phyloP scores from a whole-genome alignment of 768 basidiomycete genomes.

The Boletus reticulatus region DNA sequence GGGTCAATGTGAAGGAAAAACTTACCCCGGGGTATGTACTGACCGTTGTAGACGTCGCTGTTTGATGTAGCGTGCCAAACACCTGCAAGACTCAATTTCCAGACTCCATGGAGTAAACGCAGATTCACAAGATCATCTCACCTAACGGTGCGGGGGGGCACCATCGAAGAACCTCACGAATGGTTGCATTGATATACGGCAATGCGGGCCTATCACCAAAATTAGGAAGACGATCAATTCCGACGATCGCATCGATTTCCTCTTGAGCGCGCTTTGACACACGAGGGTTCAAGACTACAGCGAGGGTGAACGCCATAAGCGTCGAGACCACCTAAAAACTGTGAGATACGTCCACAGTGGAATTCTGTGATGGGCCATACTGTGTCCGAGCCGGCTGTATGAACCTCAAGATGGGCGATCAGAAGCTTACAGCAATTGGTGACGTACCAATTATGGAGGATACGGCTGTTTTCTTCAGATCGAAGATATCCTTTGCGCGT shows the following conservation, averaged over 20 bases:
- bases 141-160: background rate
- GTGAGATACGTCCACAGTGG: background rate
- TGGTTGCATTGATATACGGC: constrained; percentile 8
- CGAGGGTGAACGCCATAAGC: constrained; percentile 5
- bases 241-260: background rate
- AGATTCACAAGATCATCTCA: background rate
- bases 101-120: too few relatives aligned
- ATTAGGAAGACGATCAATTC: background rate
- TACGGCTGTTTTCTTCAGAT: background rate
- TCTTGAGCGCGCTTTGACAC: constrained; percentile 4
- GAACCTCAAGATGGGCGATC: background rate
- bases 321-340: background rate
- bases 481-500: background rate
- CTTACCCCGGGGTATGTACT: constrained; percentile 33
- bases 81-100: background rate
- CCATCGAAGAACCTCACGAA: constrained; percentile 7
- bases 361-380: background rate
- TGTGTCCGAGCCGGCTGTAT: background rate
- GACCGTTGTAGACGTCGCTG: constrained; percentile 25
- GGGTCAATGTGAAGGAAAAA: background rate
- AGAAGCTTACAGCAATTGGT: background rate
- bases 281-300: constrained; percentile 2
- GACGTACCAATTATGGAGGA: background rate
- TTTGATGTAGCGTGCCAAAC: constrained; percentile 19
- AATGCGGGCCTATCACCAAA: constrained; percentile 1